Evolutionary conservation across 108 stramenopile genomes (phyloP).

Genomic region (Skeletonema menzelii): DNA sequence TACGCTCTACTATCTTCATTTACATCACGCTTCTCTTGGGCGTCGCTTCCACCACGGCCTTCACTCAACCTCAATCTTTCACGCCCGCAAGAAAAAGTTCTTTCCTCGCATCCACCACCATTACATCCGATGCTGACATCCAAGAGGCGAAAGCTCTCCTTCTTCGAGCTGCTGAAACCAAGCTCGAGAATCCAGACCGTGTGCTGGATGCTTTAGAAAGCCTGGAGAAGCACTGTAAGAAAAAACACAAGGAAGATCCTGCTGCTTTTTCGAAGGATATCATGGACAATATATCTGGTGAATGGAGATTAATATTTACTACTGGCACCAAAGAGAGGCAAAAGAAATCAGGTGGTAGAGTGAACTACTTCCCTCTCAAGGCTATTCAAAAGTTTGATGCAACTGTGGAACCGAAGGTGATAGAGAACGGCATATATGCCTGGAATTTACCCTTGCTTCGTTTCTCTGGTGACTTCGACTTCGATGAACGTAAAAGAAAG

Average conservation of each 20-base stretch:
- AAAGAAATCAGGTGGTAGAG: constrained; percentile 59
- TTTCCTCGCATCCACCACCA: constrained; percentile 13
- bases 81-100: neutral
- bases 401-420: constrained; percentile 48
- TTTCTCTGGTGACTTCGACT: constrained; percentile 82
- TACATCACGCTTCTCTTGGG: neutral
- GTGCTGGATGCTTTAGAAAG: constrained; percentile 64
- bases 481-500: constrained; percentile 64
- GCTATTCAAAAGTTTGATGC: constrained; percentile 86
- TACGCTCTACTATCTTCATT: neutral
- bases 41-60: neutral
- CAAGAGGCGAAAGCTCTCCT: constrained; percentile 53
- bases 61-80: neutral
- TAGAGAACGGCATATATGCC: constrained; percentile 86
- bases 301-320: constrained; percentile 92
- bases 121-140: constrained; percentile 42
- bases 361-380: constrained; percentile 94
- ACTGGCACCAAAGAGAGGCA: constrained; percentile 88
- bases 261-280: constrained; percentile 40
- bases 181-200: constrained; percentile 70
- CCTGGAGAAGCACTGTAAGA: constrained; percentile 74
- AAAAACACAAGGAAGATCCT: constrained; percentile 59
- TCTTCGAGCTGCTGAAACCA: constrained; percentile 72
- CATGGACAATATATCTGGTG: constrained; percentile 58
- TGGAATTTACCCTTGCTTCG: constrained; percentile 78